These are phyloP conservation scores for Periconia sp. DNA, from an alignment of 2,329 filamentous ascomycete species.

Conservation along the genomic window DNA sequence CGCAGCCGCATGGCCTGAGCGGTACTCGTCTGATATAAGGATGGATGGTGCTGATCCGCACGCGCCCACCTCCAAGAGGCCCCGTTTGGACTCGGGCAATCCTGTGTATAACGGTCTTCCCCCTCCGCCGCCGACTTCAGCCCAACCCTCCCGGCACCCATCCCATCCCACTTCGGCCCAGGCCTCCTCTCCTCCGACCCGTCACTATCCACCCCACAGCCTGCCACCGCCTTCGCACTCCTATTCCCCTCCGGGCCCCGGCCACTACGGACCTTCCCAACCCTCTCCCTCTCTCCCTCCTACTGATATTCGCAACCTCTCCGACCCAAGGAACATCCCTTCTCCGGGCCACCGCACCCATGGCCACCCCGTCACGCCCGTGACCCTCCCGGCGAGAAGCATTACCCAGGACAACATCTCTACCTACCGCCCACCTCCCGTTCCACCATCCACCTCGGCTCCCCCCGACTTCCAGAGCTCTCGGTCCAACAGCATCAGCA, in stretches of 20 bases:
- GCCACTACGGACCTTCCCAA: slow-evolving; percentile 27
- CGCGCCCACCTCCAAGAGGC: slow-evolving; percentile 46
- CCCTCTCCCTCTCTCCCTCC: slow-evolving; percentile 39
- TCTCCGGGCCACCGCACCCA: slow-evolving; percentile 43
- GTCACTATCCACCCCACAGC: slow-evolving; percentile 32
- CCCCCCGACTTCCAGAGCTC: slow-evolving; percentile 30
- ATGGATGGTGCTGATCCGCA: slow-evolving; percentile 47
- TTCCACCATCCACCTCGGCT: slow-evolving; percentile 33
- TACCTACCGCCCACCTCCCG: slow-evolving; percentile 39
- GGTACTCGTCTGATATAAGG: slow-evolving; percentile 44
- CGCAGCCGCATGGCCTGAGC: slow-evolving; percentile 49
- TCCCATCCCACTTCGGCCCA: slow-evolving; percentile 38
- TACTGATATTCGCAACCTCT: slow-evolving; percentile 40
- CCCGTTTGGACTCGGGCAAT: slow-evolving; percentile 46
- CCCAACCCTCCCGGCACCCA: slow-evolving; percentile 35
- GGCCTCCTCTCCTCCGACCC: slow-evolving; percentile 33
- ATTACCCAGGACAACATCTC: slow-evolving; percentile 40
- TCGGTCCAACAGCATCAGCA: slow-evolving; percentile 31
- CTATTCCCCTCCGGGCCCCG: slow-evolving; percentile 27
- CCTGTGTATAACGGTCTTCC: slow-evolving; percentile 42
- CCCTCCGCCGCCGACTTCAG: slow-evolving; percentile 39
- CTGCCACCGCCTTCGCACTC: slow-evolving; percentile 30
- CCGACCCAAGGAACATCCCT: slow-evolving; percentile 40
- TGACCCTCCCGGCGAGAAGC: slow-evolving; percentile 31
- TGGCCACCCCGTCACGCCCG: slow-evolving; percentile 40